A percentile compares a stretch with the other conserved stretches of the same genome.
These are phyloP conservation scores for Chlorella sp. DNA, from an alignment of 139 green algal species.

Conservation along the genomic window DNA sequence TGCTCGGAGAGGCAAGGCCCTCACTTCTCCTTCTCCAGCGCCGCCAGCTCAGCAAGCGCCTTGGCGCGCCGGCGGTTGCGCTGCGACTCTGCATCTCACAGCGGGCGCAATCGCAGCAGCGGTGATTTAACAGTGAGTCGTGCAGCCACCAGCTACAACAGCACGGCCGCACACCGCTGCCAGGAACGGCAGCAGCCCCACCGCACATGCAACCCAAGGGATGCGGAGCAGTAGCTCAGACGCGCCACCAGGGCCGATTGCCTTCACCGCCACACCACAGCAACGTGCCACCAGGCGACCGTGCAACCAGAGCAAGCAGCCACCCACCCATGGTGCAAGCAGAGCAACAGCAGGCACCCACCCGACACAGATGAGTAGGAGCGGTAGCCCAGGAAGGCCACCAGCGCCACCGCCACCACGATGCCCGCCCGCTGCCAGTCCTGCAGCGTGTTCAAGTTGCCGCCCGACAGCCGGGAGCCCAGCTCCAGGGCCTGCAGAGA, in stretches of 20 bases:
- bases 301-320: no score
- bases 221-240: background rate
- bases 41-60: constrained; percentile 12
- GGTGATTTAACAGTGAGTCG: no score
- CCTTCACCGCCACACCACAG: no score
- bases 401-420: background rate
- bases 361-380: background rate
- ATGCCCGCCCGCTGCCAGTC: constrained; percentile 3
- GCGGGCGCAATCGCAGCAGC: no score
- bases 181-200: no score
- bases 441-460: constrained; percentile 9
- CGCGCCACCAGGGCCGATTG: no score
- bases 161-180: no score
- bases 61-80: constrained; percentile 22
- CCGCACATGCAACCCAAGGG: background rate
- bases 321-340: no score
- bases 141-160: no score
- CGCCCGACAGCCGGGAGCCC: constrained; percentile 25
- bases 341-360: background rate
- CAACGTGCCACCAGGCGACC: no score
- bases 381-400: background rate
- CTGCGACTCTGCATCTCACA: background rate
- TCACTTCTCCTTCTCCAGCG: constrained; percentile 31
- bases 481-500: constrained; percentile 11
- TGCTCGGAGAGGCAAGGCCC: no score